Percentiles rank a stretch among this genome's conserved stretches.
Evolutionary conservation across 2,329 filamentous ascomycete genomes (phyloP).

Genomic region (Peltaster fructicola): DNA sequence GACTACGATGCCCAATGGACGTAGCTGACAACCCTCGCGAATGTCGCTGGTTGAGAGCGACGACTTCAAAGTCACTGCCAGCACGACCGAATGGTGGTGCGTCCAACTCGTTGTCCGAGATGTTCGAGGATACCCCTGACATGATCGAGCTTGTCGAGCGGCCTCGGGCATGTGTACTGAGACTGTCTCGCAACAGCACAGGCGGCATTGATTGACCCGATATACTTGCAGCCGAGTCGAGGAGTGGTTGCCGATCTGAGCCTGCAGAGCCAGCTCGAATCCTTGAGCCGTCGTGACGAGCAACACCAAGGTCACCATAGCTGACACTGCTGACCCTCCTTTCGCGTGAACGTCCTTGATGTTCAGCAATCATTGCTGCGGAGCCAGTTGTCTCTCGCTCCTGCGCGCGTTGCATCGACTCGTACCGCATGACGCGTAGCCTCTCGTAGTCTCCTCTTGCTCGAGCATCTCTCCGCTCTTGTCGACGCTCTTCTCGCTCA

Average conservation of each 20-base stretch:
- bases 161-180: conserved; percentile 23
- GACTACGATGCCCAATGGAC: conserved; percentile 10
- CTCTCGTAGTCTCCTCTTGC: conserved; percentile 50
- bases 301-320: conserved; percentile 60
- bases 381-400: conserved; percentile 21
- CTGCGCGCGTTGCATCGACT: conserved; percentile 36
- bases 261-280: conserved; percentile 56
- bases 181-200: conserved; percentile 12
- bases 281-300: conserved; percentile 58
- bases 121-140: conserved; percentile 22
- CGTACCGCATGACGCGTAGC: conserved; percentile 43
- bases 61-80: conserved; percentile 26
- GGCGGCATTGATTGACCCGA: conserved; percentile 16
- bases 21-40: conserved; percentile 15
- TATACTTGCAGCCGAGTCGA: conserved; percentile 55
- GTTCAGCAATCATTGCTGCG: conserved; percentile 36
- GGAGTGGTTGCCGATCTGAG: conserved; percentile 51
- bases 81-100: conserved; percentile 15
- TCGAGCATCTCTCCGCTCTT: conserved; percentile 53
- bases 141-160: conserved; percentile 25
- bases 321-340: conserved; percentile 57
- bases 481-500: conserved; percentile 60
- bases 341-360: conserved; percentile 43
- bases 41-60: conserved; percentile 22
- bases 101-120: conserved; percentile 9